These are phyloP conservation scores for Trichoderma sp. DNA, from an alignment of 2,329 filamentous ascomycete genomes.

Conservation along the genomic window DNA sequence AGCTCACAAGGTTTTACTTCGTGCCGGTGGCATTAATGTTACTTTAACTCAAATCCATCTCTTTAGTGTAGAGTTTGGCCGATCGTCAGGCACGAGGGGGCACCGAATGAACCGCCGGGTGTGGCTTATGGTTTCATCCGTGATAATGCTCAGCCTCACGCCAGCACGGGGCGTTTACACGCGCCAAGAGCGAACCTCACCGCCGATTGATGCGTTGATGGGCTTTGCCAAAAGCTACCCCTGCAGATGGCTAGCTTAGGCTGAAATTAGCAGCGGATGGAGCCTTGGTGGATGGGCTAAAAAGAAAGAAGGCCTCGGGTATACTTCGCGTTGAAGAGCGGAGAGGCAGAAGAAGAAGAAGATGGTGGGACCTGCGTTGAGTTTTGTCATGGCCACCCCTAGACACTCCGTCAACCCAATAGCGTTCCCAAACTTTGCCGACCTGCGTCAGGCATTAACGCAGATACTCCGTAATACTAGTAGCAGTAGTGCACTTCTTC, in stretches of 20 bases:
- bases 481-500: no score
- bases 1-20: neutral
- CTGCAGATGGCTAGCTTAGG: neutral
- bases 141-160: slow-evolving; percentile 9
- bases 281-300: neutral
- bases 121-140: neutral
- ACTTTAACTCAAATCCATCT: neutral
- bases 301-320: neutral
- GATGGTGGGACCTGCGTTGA: neutral
- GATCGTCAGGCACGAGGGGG: slow-evolving; percentile 7
- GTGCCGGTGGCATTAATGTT: neutral
- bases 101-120: neutral
- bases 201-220: neutral
- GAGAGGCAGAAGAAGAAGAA: neutral
- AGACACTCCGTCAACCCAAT: neutral
- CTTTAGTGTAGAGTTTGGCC: neutral
- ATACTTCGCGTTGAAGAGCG: slow-evolving; percentile 1
- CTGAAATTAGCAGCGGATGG: slow-evolving; percentile 1
- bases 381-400: neutral
- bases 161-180: neutral
- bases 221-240: neutral
- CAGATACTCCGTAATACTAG: no score
- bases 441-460: slow-evolving; percentile 3
- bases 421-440: neutral
- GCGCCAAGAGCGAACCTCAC: neutral